phyloP scores from a whole-genome alignment of 768 basidiomycete species.

The Dioszegia crocea region DNA sequence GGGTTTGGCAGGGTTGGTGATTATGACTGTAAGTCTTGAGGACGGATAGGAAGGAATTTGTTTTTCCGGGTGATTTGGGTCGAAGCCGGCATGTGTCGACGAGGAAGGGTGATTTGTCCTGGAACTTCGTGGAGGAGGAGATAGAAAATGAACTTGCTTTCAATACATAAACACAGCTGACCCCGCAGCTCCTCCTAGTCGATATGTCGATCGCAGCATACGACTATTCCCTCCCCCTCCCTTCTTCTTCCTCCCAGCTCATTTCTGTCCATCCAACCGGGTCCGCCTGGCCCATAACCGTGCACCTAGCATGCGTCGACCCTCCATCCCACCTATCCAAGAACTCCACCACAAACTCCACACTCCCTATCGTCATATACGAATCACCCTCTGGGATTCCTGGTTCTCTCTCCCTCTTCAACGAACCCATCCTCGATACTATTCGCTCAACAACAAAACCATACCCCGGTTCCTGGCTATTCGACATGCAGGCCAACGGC shows the following conservation, averaged over 20 bases:
- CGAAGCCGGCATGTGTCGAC: too few species aligned
- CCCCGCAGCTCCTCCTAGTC: conserved; percentile 38
- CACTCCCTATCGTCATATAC: conserved; percentile 45
- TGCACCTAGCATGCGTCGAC: conserved; percentile 45
- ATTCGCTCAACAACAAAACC: conserved; percentile 7
- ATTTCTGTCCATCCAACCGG: conserved; percentile 26
- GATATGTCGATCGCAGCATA: conserved; percentile 46
- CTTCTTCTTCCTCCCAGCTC: conserved; percentile 24
- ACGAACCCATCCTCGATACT: conserved; percentile 23
- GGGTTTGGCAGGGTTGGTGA: conserved; percentile 36
- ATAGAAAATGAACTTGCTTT: neutral
- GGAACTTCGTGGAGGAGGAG: too few species aligned
- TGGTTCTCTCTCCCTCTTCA: conserved; percentile 40
- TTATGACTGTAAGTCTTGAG: conserved; percentile 37
- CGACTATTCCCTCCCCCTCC: conserved; percentile 35
- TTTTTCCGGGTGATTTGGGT: too few species aligned
- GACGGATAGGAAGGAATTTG: neutral
- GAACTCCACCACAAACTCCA: conserved; percentile 9
- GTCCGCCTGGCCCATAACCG: conserved; percentile 32
- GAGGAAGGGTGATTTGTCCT: too few species aligned
- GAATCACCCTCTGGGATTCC: conserved; percentile 47
- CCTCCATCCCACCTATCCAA: conserved; percentile 20
- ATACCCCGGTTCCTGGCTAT: conserved; percentile 45
- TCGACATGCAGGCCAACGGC: conserved; percentile 40
- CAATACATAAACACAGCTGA: neutral